Conservation (phyloP, 768 basidiomycete species). For the Suillus bovinus region DNA sequence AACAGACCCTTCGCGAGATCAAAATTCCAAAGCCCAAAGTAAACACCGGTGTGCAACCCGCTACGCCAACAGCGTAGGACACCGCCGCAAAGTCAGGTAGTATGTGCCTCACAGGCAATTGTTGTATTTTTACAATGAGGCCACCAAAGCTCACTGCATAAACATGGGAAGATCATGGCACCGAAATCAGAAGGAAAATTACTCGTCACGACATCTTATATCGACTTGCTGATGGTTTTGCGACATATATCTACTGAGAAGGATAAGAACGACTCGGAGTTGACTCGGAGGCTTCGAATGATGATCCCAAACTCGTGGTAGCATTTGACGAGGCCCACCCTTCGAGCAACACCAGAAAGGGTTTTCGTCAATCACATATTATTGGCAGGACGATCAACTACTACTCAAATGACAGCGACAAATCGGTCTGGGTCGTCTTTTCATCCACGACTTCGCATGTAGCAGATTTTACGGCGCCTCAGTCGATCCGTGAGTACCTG, state of each 20-base stretch:
- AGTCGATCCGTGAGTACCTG: not conserved
- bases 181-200: not conserved
- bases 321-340: constrained; percentile 2
- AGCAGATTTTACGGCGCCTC: constrained; percentile 1
- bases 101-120: not conserved
- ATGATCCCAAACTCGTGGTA: constrained; percentile 1
- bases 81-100: not conserved
- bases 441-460: constrained; percentile 7
- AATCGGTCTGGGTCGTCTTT: constrained; percentile 8
- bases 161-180: not conserved
- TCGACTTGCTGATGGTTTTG: too few species aligned
- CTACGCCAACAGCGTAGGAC: not conserved
- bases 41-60: not conserved
- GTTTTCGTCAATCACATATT: not conserved
- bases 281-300: too few species aligned
- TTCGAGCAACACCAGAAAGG: not conserved
- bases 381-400: not conserved
- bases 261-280: too few species aligned
- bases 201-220: not conserved
- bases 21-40: not conserved
- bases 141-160: not conserved
- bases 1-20: not conserved
- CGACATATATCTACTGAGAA: too few species aligned
- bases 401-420: not conserved
- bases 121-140: not conserved